Conservation (phyloP, 164 flowering plant genomes). For the Macadamia tetraphylla region DNA sequence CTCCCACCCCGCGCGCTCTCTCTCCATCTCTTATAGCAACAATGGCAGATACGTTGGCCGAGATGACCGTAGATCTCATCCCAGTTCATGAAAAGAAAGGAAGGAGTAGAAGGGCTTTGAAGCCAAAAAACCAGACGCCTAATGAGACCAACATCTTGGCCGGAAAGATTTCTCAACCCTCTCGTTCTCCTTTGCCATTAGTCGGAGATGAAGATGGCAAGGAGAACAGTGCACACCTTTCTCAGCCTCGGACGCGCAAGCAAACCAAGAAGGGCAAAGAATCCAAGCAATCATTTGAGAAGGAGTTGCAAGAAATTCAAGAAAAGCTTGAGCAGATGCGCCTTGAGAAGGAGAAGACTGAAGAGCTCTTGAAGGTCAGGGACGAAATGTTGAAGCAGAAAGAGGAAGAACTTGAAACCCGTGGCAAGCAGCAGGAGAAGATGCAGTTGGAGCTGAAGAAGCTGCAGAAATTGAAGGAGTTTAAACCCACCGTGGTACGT, state of each 20-base stretch:
- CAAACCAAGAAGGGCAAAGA: slow-evolving; percentile 23
- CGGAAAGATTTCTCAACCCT: slow-evolving; percentile 25
- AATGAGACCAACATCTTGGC: slow-evolving; percentile 51
- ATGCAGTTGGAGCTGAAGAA: slow-evolving; percentile 78
- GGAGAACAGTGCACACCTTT: slow-evolving; percentile 51
- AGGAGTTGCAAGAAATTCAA: slow-evolving; percentile 66
- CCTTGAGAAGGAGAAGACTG: slow-evolving; percentile 78
- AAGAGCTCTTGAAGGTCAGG: slow-evolving; percentile 56
- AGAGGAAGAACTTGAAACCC: slow-evolving; percentile 54
- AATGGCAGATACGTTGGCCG: slow-evolving; percentile 34
- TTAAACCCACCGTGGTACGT: slow-evolving; percentile 78
- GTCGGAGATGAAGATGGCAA: slow-evolving; percentile 21
- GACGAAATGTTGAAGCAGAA: slow-evolving; percentile 59
- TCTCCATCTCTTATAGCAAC: slow-evolving; percentile 8
- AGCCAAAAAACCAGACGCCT: slow-evolving; percentile 42
- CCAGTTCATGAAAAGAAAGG: slow-evolving; percentile 33
- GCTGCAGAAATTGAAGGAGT: slow-evolving; percentile 86
- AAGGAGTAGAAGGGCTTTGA: slow-evolving; percentile 48
- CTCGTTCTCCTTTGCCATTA: slow-evolving; percentile 21
- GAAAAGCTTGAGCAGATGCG: slow-evolving; percentile 57
- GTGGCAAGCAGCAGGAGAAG: slow-evolving; percentile 60
- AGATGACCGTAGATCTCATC: slow-evolving; percentile 15
- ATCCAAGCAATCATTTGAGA: slow-evolving; percentile 41
- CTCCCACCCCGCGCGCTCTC: not conserved
- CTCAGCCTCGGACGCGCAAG: slow-evolving; percentile 33